phyloP scores from a whole-genome alignment of 2,329 filamentous ascomycete species.

The Zymoseptoria crescenta region DNA sequence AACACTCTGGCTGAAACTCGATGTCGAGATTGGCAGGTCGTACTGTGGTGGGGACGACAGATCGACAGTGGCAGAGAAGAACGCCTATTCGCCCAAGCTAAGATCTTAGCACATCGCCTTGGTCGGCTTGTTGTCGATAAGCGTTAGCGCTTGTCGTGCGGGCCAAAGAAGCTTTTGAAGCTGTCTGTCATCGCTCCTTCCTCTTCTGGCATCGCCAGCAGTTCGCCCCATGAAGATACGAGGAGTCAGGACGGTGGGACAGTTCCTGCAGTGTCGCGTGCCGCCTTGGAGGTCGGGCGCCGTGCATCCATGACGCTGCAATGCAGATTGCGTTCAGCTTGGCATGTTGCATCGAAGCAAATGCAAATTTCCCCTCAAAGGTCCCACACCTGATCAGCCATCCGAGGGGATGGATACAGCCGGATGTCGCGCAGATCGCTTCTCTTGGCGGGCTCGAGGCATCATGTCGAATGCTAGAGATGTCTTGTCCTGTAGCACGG shows the following conservation, averaged over 20 bases:
- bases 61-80: not conserved
- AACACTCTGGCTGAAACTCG: not conserved
- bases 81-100: not conserved
- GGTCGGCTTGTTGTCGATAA: not conserved
- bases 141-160: not conserved
- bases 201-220: not conserved
- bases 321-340: not conserved
- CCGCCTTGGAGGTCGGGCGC: too few species aligned
- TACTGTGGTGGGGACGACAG: not conserved
- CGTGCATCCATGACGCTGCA: not conserved
- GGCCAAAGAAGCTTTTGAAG: not conserved
- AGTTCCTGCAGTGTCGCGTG: not conserved
- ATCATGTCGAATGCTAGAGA: not conserved
- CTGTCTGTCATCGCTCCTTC: not conserved
- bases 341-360: not conserved
- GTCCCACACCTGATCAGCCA: not conserved
- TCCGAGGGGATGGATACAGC: not conserved
- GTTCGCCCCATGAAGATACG: not conserved
- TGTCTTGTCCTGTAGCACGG: not conserved
- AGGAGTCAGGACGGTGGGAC: not conserved
- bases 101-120: not conserved
- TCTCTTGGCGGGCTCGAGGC: not conserved
- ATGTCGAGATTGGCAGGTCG: not conserved
- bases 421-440: not conserved
- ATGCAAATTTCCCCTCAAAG: not conserved